A percentile compares a stretch with the other conserved stretches of the same genome.
phyloP scores from a whole-genome alignment of 768 basidiomycete species.

The Russula vinacea region DNA sequence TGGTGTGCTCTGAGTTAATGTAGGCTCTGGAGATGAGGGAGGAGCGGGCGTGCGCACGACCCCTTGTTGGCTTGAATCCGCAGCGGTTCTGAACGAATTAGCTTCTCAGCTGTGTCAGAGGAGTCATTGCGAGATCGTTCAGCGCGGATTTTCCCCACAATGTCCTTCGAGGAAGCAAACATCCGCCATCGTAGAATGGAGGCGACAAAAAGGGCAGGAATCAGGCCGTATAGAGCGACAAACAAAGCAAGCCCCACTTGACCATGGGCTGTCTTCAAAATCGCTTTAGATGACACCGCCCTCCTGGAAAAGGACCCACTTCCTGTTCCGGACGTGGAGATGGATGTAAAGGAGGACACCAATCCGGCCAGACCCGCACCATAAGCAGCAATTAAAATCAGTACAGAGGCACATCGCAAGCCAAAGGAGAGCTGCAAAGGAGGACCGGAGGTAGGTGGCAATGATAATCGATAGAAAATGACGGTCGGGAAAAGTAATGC shows the following conservation, averaged over 20 bases:
- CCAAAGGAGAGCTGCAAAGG: conserved; percentile 31
- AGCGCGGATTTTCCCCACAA: conserved; percentile 19
- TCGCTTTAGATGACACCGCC: conserved; percentile 33
- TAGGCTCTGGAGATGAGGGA: conserved; percentile 32
- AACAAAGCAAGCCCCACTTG: conserved; percentile 65
- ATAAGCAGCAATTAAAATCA: conserved; percentile 49
- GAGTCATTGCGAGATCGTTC: conserved; percentile 38
- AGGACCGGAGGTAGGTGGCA: conserved; percentile 37
- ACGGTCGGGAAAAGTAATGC: conserved; percentile 45
- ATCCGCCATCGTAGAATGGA: conserved; percentile 30
- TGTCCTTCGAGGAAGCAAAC: conserved; percentile 12
- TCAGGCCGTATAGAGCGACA: conserved; percentile 52
- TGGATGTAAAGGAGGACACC: conserved; percentile 59
- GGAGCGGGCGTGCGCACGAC: conserved; percentile 34
- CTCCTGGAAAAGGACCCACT: conserved; percentile 34
- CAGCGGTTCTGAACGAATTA: conserved; percentile 27
- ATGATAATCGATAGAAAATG: conserved; percentile 43
- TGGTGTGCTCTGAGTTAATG: conserved; percentile 37
- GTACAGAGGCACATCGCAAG: conserved; percentile 40
- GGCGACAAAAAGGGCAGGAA: conserved; percentile 44
- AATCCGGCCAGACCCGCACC: conserved; percentile 62
- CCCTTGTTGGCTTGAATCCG: conserved; percentile 27
- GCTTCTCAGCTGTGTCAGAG: conserved; percentile 43
- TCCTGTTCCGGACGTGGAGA: conserved; percentile 34
- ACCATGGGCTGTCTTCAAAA: conserved; percentile 61